A percentile compares a stretch with the other conserved stretches of the same genome.
phyloP scores from a whole-genome alignment of 768 basidiomycete genomes.

The Leccinellum albellum region DNA sequence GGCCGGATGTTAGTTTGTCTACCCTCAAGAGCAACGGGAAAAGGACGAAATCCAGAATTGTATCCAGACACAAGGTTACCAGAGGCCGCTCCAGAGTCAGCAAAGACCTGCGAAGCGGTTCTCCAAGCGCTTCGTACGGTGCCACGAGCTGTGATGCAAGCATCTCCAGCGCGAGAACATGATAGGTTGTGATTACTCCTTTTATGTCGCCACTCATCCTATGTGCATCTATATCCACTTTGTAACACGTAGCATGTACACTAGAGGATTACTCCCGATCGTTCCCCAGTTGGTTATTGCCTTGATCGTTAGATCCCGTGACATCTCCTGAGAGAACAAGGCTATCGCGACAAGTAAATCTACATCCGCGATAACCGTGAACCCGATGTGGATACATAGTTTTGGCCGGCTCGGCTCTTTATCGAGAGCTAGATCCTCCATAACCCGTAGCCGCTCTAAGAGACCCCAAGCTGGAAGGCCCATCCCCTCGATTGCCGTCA shows the following conservation, averaged over 20 bases:
- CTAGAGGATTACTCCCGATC: neutral
- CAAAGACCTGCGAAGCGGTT: conserved; percentile 38
- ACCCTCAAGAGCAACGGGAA: conserved; percentile 10
- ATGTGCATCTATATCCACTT: conserved; percentile 14
- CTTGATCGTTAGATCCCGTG: neutral
- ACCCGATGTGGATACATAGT: neutral
- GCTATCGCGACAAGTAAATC: neutral
- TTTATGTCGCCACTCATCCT: neutral
- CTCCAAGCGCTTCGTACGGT: conserved; percentile 23
- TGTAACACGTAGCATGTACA: conserved; percentile 3
- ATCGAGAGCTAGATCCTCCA: conserved; percentile 74
- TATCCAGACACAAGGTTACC: conserved; percentile 8
- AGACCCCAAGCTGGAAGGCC: conserved; percentile 62
- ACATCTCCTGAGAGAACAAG: neutral
- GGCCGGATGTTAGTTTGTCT: conserved; percentile 29
- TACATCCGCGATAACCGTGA: neutral
- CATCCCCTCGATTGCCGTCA: conserved; percentile 59
- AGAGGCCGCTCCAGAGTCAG: conserved; percentile 33
- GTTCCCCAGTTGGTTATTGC: neutral
- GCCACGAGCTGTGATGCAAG: conserved; percentile 8
- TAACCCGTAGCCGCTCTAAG: conserved; percentile 78
- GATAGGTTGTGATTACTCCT: neutral
- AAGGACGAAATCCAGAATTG: conserved; percentile 1
- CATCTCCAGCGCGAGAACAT: neutral
- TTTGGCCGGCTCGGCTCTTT: conserved; percentile 16